Percentiles rank a stretch among this genome's conserved stretches.
phyloP scores from a whole-genome alignment of 768 basidiomycete genomes.

The Coprinopsis sp. region DNA sequence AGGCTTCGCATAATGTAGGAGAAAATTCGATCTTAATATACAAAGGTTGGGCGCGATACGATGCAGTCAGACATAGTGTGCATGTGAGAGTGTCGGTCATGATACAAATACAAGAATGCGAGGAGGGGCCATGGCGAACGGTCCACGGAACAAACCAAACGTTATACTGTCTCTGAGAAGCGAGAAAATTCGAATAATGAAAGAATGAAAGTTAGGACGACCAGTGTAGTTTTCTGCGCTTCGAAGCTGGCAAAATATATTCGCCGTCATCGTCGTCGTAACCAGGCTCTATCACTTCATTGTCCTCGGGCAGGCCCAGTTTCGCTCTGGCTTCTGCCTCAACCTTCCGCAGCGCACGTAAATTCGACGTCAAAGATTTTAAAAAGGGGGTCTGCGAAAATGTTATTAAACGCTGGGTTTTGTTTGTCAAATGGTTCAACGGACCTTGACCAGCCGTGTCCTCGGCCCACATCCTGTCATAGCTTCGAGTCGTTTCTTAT shows the following conservation, averaged over 20 bases:
- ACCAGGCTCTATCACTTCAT: constrained; percentile 35
- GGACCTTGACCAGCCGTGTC: no score
- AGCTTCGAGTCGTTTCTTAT: constrained; percentile 53
- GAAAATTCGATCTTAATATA: neutral
- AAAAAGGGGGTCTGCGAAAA: constrained; percentile 59
- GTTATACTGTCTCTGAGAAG: no score
- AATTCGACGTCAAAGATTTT: constrained; percentile 51
- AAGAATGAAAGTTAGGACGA: no score
- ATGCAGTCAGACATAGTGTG: neutral
- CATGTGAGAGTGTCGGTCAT: neutral
- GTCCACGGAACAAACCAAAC: no score
- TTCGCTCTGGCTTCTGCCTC: constrained; percentile 46
- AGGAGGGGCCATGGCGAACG: neutral
- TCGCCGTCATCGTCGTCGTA: constrained; percentile 54
- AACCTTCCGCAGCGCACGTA: constrained; percentile 57
- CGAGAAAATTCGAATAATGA: no score
- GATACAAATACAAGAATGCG: constrained; percentile 1
- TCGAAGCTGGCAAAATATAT: constrained; percentile 31
- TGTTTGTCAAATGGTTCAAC: no score
- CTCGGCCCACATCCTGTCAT: constrained; percentile 38
- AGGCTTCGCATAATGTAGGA: neutral
- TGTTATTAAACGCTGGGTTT: neutral
- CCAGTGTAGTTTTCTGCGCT: constrained; percentile 21
- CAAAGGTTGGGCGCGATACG: no score
- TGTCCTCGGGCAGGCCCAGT: constrained; percentile 23